phyloP scores from a whole-genome alignment of 352 stramenopile genomes.

The Phytophthora europaea region DNA sequence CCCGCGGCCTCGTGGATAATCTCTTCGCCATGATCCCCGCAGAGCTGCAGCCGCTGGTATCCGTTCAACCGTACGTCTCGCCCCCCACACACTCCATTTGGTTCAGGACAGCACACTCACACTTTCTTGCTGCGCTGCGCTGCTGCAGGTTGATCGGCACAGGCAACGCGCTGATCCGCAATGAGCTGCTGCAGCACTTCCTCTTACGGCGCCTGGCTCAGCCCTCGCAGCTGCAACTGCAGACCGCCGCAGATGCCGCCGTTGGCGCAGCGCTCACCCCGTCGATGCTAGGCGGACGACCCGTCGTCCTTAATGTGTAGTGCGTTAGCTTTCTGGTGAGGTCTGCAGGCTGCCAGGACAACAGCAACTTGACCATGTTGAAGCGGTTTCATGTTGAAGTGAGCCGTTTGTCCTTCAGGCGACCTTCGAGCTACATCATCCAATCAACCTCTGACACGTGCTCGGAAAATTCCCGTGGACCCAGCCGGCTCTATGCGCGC shows the following conservation, averaged over 20 bases:
- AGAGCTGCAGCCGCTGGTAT: conserved; percentile 43
- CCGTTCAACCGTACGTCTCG: conserved; percentile 52
- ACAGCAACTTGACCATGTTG: conserved; percentile 2
- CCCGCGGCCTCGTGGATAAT: conserved; percentile 74
- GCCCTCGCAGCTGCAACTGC: conserved; percentile 44
- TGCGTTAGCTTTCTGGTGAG: neutral
- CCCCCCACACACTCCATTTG: neutral
- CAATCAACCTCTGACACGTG: conserved; percentile 6
- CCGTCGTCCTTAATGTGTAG: conserved; percentile 29
- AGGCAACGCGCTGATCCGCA: conserved; percentile 75
- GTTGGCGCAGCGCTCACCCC: conserved; percentile 62
- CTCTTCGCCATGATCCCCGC: conserved; percentile 75
- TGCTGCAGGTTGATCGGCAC: conserved; percentile 72
- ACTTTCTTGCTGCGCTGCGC: neutral
- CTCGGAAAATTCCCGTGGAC: conserved; percentile 23
- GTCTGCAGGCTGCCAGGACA: neutral
- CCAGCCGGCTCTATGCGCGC: conserved; percentile 5
- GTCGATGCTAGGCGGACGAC: conserved; percentile 30
- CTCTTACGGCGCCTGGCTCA: conserved; percentile 49
- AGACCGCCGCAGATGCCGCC: conserved; percentile 63
- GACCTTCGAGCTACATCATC: conserved; percentile 15
- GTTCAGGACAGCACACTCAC: neutral
- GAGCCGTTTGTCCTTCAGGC: neutral
- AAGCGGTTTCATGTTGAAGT: conserved; percentile 20
- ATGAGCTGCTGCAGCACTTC: conserved; percentile 69